phyloP scores from a whole-genome alignment of 495 filamentous ascomycete species.

The Pyrenula massariospora region DNA sequence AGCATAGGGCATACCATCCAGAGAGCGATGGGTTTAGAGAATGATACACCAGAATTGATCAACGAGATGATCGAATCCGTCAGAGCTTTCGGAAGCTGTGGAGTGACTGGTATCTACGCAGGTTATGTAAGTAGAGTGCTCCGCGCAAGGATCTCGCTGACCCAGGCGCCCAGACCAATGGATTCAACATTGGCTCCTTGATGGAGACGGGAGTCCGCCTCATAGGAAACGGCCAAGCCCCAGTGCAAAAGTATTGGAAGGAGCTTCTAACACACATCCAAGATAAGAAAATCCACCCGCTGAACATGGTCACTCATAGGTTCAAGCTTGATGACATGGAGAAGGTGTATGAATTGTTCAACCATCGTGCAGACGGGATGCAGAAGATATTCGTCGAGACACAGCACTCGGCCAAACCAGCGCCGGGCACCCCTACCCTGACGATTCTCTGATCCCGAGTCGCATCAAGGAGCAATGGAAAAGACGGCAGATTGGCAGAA shows the following conservation, averaged over 20 bases:
- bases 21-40: conserved; percentile 53
- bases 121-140: conserved; percentile 42
- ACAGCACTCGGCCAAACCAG: conserved; percentile 41
- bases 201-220: conserved; percentile 66
- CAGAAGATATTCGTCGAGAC: conserved; percentile 57
- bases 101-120: conserved; percentile 62
- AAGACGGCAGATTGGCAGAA: background rate
- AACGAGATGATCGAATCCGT: conserved; percentile 68
- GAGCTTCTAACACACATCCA: conserved; percentile 53
- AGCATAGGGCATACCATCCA: conserved; percentile 58
- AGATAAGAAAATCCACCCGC: conserved; percentile 51
- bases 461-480: background rate
- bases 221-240: conserved; percentile 69
- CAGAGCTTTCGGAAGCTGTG: conserved; percentile 52
- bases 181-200: conserved; percentile 59
- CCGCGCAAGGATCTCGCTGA: conserved; percentile 1
- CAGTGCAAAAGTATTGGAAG: conserved; percentile 69
- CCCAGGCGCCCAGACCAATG: conserved; percentile 36
- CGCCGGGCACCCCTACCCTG: conserved; percentile 34
- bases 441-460: conserved; percentile 9
- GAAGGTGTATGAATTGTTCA: conserved; percentile 54
- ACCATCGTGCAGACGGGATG: conserved; percentile 50
- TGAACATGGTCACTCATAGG: conserved; percentile 62
- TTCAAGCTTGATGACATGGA: conserved; percentile 58
- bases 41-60: conserved; percentile 62